Percentiles rank a stretch among this genome's conserved stretches.
phyloP scores from a whole-genome alignment of 2,329 filamentous ascomycete genomes.

The Fusarium marasasianum region DNA sequence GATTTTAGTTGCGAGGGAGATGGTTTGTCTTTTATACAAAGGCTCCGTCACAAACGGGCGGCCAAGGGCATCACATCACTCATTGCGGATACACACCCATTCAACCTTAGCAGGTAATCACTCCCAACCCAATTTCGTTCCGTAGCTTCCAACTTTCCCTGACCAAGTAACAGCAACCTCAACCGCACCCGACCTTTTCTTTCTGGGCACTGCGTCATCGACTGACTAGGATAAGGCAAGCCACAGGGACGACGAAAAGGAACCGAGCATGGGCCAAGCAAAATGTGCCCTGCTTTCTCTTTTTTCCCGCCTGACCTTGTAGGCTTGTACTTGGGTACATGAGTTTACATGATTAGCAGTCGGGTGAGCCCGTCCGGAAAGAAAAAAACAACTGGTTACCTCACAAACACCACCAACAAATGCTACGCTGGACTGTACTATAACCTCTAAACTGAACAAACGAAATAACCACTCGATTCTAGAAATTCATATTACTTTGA shows the following conservation, averaged over 20 bases:
- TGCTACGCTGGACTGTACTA: background rate
- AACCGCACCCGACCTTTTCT: conserved; percentile 20
- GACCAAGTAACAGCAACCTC: conserved; percentile 24
- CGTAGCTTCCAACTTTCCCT: conserved; percentile 36
- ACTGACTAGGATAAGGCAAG: conserved; percentile 35
- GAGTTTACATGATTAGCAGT: conserved; percentile 9
- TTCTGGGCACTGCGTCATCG: conserved; percentile 48
- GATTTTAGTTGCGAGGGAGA: conserved; percentile 22
- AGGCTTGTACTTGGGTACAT: background rate
- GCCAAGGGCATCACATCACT: conserved; percentile 28
- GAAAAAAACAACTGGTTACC: background rate
- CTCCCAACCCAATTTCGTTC: conserved; percentile 21
- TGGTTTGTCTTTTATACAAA: conserved; percentile 40
- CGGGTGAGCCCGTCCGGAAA: background rate
- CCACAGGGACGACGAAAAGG: conserved; percentile 29
- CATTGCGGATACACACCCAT: conserved; percentile 5
- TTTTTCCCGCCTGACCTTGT: conserved; percentile 21
- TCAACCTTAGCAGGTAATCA: background rate
- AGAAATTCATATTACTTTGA: background rate
- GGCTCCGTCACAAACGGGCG: conserved; percentile 6
- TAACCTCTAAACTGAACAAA: background rate
- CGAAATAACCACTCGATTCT: rapidly evolving
- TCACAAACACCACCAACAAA: background rate
- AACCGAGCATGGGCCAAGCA: conserved; percentile 27
- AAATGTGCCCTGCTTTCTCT: conserved; percentile 35